These are phyloP conservation scores for Areca catechu DNA, from an alignment of 176 grass and related monocot genomes.

Conservation along the genomic window DNA sequence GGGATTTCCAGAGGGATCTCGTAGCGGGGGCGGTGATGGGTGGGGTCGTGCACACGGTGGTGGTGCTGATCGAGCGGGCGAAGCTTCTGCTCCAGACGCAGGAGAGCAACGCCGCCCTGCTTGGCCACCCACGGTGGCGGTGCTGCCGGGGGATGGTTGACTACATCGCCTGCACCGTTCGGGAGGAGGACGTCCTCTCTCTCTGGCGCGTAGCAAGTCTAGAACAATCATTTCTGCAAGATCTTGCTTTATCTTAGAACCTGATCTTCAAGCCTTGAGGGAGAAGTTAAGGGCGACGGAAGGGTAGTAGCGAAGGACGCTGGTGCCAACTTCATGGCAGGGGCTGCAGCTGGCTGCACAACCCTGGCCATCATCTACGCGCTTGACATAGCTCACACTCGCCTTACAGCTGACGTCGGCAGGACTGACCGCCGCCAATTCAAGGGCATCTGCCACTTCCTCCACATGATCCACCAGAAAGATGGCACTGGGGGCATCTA, in stretches of 20 bases:
- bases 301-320: no score
- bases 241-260: no score
- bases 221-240: no score
- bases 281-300: no score
- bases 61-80: constrained; percentile 92
- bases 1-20: constrained; percentile 91
- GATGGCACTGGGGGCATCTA: constrained; percentile 77
- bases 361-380: constrained; percentile 92
- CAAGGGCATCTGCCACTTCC: constrained; percentile 81
- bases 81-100: constrained; percentile 99
- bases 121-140: constrained; percentile 18
- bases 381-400: constrained; percentile 89
- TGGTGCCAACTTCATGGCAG: constrained; percentile 67
- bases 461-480: constrained; percentile 72
- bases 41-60: constrained; percentile 92
- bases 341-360: constrained; percentile 82
- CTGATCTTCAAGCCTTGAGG: no score
- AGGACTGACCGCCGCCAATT: constrained; percentile 65
- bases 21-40: constrained; percentile 91
- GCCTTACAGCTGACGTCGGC: constrained; percentile 81
- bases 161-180: constrained; percentile 76
- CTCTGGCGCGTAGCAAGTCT: constrained; percentile 98
- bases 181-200: constrained; percentile 81
- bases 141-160: constrained; percentile 77
- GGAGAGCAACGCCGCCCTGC: constrained; percentile 91